Conservation (phyloP, 176 grass and related monocot genomes). For the Ensete glaucum region DNA sequence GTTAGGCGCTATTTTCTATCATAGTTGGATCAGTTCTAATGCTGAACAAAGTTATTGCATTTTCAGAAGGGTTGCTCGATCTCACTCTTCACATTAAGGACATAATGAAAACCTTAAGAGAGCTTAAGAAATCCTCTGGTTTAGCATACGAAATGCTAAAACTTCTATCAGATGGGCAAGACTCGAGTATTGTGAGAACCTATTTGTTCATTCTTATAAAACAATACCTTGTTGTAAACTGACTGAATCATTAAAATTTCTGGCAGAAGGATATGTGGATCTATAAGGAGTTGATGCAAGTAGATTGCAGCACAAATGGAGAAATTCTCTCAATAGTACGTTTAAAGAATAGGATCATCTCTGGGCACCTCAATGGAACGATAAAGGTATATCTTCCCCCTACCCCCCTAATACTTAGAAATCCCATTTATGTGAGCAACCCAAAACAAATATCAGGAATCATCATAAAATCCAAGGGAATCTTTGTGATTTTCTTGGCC, state of each 20-base stretch:
- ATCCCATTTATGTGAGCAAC: neutral
- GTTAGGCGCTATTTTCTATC: neutral
- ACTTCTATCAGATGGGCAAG: slow-evolving; percentile 59
- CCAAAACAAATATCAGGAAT: no score
- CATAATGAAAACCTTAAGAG: slow-evolving; percentile 43
- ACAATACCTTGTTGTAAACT: neutral
- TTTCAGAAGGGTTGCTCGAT: slow-evolving; percentile 57
- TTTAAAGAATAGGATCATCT: slow-evolving; percentile 48
- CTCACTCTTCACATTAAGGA: slow-evolving; percentile 58
- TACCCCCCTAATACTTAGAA: neutral
- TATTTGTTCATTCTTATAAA: neutral
- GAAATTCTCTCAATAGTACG: slow-evolving; percentile 45
- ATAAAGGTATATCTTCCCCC: slow-evolving; percentile 31
- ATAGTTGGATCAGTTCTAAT: neutral
- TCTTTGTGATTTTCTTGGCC: neutral
- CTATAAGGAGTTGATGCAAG: slow-evolving; percentile 48
- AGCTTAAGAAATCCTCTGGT: slow-evolving; percentile 55
- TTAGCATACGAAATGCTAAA: slow-evolving; percentile 69
- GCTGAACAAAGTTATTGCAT: neutral
- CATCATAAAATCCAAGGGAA: neutral
- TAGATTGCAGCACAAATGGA: slow-evolving; percentile 44
- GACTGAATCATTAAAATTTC: neutral
- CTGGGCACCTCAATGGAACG: slow-evolving; percentile 53
- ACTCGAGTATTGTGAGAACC: slow-evolving; percentile 46
- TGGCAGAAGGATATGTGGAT: slow-evolving; percentile 49